Evolutionary conservation across 1,284 basidiomycete species (phyloP).

Genomic region (Singerocomus inundabilis): DNA sequence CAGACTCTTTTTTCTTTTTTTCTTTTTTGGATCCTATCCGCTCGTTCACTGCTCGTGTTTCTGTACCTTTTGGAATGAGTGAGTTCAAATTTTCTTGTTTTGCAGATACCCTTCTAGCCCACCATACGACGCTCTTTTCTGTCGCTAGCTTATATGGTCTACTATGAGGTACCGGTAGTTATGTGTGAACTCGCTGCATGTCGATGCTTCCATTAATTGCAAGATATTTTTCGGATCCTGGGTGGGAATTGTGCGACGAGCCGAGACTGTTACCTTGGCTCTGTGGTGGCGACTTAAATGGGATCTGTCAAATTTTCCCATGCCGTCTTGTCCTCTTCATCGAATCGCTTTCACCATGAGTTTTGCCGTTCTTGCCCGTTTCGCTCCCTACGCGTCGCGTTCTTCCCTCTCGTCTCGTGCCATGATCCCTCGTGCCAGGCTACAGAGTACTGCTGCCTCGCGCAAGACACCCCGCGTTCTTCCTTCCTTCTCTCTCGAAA

Average conservation of each 20-base stretch:
- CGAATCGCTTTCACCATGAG: conserved; percentile 25
- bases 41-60: conserved; percentile 28
- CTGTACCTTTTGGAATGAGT: conserved; percentile 25
- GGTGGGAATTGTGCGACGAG: conserved; percentile 8
- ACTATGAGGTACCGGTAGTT: conserved; percentile 34
- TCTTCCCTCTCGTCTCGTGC: conserved; percentile 15
- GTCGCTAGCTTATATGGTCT: conserved; percentile 35
- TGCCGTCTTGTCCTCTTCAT: conserved; percentile 10
- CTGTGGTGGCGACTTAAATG: conserved; percentile 16
- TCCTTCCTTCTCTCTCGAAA: conserved; percentile 64
- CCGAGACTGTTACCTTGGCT: conserved; percentile 4
- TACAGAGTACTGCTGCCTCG: conserved; percentile 25
- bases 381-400: conserved; percentile 20
- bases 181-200: conserved; percentile 22
- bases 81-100: conserved; percentile 26
- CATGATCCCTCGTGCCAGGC: conserved; percentile 16
- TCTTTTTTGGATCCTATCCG: conserved; percentile 8
- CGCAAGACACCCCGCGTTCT: conserved; percentile 38
- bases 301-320: conserved; percentile 15
- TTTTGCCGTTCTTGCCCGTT: conserved; percentile 24
- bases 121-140: conserved; percentile 20
- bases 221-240: conserved; percentile 17
- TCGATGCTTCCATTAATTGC: conserved; percentile 29
- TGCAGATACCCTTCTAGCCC: conserved; percentile 33
- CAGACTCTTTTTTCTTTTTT: background rate